phyloP scores from a whole-genome alignment of 129 eudicot species.

The Artemisia argyi region DNA sequence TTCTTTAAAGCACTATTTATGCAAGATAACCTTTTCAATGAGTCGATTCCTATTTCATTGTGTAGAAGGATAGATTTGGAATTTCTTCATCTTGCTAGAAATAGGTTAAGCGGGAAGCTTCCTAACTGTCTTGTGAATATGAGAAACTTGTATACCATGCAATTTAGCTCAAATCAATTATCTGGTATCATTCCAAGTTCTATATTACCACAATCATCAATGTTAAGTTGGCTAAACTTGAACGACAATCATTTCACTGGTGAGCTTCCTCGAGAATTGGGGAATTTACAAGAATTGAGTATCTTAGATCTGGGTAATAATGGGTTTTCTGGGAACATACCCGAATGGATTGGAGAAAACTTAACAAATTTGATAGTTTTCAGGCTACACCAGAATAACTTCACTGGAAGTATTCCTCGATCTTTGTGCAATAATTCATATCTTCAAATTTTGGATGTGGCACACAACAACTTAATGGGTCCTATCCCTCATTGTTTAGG shows the following conservation, averaged over 20 bases:
- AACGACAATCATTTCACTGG: too few species aligned
- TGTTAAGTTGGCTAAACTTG: too few species aligned
- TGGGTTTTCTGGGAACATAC: not conserved
- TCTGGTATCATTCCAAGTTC: too few species aligned
- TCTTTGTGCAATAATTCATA: not conserved
- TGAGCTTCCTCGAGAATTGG: too few species aligned
- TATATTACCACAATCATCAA: too few species aligned
- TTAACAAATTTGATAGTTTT: not conserved
- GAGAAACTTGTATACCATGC: not conserved
- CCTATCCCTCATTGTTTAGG: conserved; percentile 16
- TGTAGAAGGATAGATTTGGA: too few species aligned
- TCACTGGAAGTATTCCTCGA: not conserved
- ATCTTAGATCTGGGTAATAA: too few species aligned
- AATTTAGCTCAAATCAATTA: not conserved
- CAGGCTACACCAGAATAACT: not conserved
- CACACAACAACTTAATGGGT: conserved; percentile 2
- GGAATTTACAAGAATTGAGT: too few species aligned
- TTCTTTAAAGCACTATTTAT: too few species aligned
- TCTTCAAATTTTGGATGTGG: conserved; percentile 13
- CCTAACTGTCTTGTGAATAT: not conserved
- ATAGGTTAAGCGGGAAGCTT: not conserved
- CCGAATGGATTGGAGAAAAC: not conserved
- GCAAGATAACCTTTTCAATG: too few species aligned
- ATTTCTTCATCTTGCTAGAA: too few species aligned
- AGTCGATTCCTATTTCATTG: too few species aligned